Evolutionary conservation across 2,329 filamentous ascomycete genomes (phyloP).

Genomic region (Amesomyces nigricolor): DNA sequence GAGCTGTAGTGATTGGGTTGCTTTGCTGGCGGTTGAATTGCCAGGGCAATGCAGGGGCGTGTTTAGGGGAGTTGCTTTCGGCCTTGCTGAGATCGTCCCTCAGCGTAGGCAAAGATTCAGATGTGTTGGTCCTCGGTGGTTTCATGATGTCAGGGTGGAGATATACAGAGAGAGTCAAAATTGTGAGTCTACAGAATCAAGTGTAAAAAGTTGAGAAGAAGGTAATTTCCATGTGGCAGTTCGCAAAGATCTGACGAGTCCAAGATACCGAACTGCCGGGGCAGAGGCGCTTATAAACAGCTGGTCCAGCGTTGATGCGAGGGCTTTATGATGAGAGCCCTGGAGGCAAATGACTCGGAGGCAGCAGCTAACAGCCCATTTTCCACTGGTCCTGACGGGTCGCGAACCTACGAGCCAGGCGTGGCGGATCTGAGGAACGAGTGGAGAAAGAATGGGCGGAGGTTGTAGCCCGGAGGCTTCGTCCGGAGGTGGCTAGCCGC

Average conservation of each 20-base stretch:
- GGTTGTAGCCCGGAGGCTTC: no score
- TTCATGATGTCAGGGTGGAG: slow-evolving; percentile 10
- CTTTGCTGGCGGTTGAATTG: slow-evolving; percentile 12
- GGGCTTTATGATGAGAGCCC: neutral
- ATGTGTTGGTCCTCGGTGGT: slow-evolving; percentile 8
- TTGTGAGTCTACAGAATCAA: neutral
- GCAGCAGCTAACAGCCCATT: neutral
- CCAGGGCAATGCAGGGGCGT: slow-evolving; percentile 10
- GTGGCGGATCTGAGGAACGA: slow-evolving; percentile 8
- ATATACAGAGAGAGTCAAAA: neutral
- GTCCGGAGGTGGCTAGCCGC: neutral
- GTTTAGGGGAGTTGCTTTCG: slow-evolving; percentile 10
- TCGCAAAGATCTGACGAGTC: neutral
- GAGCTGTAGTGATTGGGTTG: slow-evolving; percentile 16
- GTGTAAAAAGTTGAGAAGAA: neutral
- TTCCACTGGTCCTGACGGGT: neutral
- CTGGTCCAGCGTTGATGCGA: neutral
- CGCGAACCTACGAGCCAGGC: neutral
- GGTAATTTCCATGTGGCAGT: neutral
- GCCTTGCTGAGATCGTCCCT: slow-evolving; percentile 7
- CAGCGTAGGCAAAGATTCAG: slow-evolving; percentile 16
- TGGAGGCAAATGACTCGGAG: slow-evolving; percentile 14
- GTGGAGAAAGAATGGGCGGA: slow-evolving; percentile 10
- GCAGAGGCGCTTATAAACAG: neutral
- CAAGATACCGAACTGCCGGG: neutral